Evolutionary conservation across 331 rosid genomes (phyloP).

Genomic region (Rhamnella rubrinervis): DNA sequence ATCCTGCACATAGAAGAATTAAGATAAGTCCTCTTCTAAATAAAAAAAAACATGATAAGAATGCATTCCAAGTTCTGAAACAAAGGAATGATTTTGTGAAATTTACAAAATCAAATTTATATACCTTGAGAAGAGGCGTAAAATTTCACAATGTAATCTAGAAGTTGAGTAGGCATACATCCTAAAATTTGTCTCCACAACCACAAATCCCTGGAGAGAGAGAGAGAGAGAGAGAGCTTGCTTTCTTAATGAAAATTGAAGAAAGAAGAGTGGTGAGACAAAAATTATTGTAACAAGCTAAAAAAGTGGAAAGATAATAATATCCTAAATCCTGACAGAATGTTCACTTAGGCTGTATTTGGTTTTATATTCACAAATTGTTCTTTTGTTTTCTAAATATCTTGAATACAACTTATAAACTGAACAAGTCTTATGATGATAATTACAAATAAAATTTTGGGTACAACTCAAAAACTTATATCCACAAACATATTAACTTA

Average conservation of each 20-base stretch:
- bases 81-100: not conserved
- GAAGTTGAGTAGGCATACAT: conserved; percentile 88
- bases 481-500: too few relatives aligned
- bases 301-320: not conserved
- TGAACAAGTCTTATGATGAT: too few relatives aligned
- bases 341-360: too few relatives aligned
- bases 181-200: conserved; percentile 90
- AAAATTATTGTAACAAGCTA: conserved; percentile 5
- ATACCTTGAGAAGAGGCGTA: conserved; percentile 83
- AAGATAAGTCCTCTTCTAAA: conserved; percentile 14
- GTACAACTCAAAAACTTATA: too few relatives aligned
- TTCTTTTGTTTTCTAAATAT: too few relatives aligned
- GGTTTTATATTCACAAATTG: too few relatives aligned
- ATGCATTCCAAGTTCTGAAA: not conserved
- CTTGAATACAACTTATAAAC: too few relatives aligned
- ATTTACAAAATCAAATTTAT: not conserved
- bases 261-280: not conserved
- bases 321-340: conserved; percentile 7
- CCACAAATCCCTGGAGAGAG: conserved; percentile 70
- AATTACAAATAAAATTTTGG: too few relatives aligned
- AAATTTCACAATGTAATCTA: conserved; percentile 86
- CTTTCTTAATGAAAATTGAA: not conserved
- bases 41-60: not conserved
- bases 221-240: not conserved
- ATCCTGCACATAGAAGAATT: conserved; percentile 50